A percentile compares a stretch with the other conserved stretches of the same genome.
Evolutionary conservation across 2,329 filamentous ascomycete species (phyloP).

Genomic region (Fusarium devonianum): DNA sequence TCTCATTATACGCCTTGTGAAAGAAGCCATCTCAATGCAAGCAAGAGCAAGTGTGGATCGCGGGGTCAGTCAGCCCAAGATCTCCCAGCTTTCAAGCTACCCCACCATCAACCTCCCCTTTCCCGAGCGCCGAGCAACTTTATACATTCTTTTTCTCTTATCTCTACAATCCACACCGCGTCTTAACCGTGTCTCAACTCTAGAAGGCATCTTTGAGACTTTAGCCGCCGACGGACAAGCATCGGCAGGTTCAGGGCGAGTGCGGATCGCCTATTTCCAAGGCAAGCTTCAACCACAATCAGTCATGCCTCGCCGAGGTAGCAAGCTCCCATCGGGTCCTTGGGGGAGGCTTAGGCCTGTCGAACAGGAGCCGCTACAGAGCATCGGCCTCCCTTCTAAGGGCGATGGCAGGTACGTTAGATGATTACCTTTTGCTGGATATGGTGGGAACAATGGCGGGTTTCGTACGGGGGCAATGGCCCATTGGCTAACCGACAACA

Average conservation of each 20-base stretch:
- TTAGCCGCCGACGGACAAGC: neutral
- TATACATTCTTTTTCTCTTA: constrained; percentile 12
- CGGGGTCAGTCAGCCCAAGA: constrained; percentile 11
- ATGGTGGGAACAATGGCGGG: neutral
- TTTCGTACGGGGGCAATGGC: too few species aligned
- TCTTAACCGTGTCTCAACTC: neutral
- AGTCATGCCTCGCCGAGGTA: constrained; percentile 45
- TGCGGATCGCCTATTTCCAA: neutral
- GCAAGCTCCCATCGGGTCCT: constrained; percentile 55
- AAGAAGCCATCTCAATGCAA: constrained; percentile 2
- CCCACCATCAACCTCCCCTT: constrained; percentile 24
- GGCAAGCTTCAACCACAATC: constrained; percentile 5
- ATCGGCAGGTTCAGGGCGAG: neutral
- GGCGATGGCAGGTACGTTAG: constrained; percentile 78
- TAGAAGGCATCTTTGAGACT: neutral
- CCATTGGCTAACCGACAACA: constrained; percentile 7
- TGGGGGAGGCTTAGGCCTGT: constrained; percentile 78
- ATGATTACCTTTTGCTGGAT: too few species aligned
- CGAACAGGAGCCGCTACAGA: constrained; percentile 78
- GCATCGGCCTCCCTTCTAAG: constrained; percentile 86
- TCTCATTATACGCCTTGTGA: too few species aligned
- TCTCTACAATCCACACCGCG: neutral
- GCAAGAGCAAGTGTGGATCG: constrained; percentile 30
- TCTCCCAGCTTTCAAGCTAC: constrained; percentile 8
- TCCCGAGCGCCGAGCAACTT: constrained; percentile 23